Percentiles rank a stretch among this genome's conserved stretches.
Evolutionary conservation across 1,139 yeast genomes (phyloP).

Genomic region (Ashbya aceris): DNA sequence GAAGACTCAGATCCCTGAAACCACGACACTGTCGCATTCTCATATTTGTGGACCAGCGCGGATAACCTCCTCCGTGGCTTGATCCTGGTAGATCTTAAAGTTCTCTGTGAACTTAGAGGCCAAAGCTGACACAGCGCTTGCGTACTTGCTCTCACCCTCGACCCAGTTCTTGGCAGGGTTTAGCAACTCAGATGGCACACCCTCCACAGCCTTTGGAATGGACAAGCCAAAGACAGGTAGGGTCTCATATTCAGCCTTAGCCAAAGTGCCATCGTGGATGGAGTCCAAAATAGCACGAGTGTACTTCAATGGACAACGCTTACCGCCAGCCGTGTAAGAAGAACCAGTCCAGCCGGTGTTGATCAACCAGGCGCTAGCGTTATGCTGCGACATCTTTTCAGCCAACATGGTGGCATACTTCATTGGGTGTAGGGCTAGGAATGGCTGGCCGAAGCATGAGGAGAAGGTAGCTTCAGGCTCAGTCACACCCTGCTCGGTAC

Average conservation of each 20-base stretch:
- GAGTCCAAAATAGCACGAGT: constrained; percentile 95
- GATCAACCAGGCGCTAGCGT: constrained; percentile 90
- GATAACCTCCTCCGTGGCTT: constrained; percentile 76
- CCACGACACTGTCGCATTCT: background rate
- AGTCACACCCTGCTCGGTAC: constrained; percentile 97
- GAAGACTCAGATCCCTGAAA: too few relatives aligned
- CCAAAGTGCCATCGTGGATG: constrained; percentile 85
- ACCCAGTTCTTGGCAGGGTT: constrained; percentile 86
- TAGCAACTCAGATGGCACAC: constrained; percentile 73
- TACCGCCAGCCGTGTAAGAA: constrained; percentile 86
- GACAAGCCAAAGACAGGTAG: constrained; percentile 83
- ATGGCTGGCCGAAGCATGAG: constrained; percentile 99
- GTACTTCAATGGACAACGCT: constrained; percentile 95
- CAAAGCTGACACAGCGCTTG: constrained; percentile 59
- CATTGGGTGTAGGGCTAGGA: constrained; percentile 97
- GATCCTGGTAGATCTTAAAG: constrained; percentile 75
- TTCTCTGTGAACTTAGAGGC: constrained; percentile 77
- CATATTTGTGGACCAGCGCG: constrained; percentile 74
- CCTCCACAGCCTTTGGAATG: constrained; percentile 62
- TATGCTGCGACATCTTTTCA: constrained; percentile 81
- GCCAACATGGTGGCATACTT: constrained; percentile 94
- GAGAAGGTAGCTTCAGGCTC: constrained; percentile 98
- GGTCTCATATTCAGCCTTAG: constrained; percentile 69
- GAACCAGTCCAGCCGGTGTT: constrained; percentile 99
- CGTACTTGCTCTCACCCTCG: constrained; percentile 60